Conservation (phyloP, 2,329 filamentous ascomycete species). For the Pseudogymnoascus sp. region DNA sequence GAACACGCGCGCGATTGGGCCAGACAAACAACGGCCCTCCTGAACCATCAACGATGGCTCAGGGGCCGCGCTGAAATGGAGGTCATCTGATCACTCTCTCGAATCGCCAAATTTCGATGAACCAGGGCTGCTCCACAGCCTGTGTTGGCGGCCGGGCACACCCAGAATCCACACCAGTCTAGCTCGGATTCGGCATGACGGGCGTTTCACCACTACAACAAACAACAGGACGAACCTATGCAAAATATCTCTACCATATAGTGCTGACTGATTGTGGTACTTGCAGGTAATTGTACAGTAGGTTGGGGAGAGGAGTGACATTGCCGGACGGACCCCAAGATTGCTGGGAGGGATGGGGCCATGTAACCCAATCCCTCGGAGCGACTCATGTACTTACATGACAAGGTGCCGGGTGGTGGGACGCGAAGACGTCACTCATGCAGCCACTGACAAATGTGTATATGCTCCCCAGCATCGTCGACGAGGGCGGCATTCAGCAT, state of each 20-base stretch:
- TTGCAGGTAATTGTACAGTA: background rate
- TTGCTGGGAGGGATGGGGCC: background rate
- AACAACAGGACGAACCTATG: background rate
- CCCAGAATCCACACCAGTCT: background rate
- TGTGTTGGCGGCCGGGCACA: background rate
- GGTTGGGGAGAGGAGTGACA: background rate
- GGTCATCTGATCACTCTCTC: background rate
- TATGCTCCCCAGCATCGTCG: background rate
- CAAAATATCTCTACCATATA: too few relatives aligned
- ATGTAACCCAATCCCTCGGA: background rate
- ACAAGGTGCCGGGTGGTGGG: background rate
- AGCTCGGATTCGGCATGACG: background rate
- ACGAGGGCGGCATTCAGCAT: background rate
- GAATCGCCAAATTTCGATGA: background rate
- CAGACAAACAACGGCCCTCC: background rate
- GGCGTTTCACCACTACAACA: background rate
- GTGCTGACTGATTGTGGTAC: background rate
- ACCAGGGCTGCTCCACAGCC: background rate
- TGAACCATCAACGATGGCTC: background rate
- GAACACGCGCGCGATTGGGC: background rate
- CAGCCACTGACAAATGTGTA: slow-evolving; percentile 4
- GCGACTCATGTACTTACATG: background rate
- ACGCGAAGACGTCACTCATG: slow-evolving; percentile 1
- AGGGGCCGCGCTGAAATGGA: background rate
- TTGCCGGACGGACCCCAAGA: background rate